These are phyloP conservation scores for Dictyostelium discoideum DNA, from an alignment of 78 protist genomes.

Conservation along the genomic window dicty_2.7 NC_007089.4:576501-577000, in stretches of 20 bases:
- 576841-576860: neutral
- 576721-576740: conserved; percentile 4
- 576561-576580: conserved; percentile 47
- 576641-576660: conserved; percentile 3
- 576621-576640: neutral
- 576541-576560: conserved; percentile 58
- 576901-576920: neutral
- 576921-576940: neutral
- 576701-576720: conserved; percentile 45
- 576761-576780: conserved; percentile 6
- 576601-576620: neutral
- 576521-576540: neutral
- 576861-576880: neutral
- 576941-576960: conserved; percentile 57
- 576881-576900: conserved; percentile 50
- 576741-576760: conserved; percentile 60
- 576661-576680: conserved; percentile 30
- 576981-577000: neutral
- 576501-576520: conserved; percentile 19
- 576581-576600: neutral
- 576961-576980: conserved; percentile 26
- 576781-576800: neutral
- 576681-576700: conserved; percentile 26
- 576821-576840: neutral
- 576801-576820: neutral